These are phyloP conservation scores for Cutaneotrichosporon mucoides DNA, from an alignment of 1,284 basidiomycete species.

Conservation along the genomic window DNA sequence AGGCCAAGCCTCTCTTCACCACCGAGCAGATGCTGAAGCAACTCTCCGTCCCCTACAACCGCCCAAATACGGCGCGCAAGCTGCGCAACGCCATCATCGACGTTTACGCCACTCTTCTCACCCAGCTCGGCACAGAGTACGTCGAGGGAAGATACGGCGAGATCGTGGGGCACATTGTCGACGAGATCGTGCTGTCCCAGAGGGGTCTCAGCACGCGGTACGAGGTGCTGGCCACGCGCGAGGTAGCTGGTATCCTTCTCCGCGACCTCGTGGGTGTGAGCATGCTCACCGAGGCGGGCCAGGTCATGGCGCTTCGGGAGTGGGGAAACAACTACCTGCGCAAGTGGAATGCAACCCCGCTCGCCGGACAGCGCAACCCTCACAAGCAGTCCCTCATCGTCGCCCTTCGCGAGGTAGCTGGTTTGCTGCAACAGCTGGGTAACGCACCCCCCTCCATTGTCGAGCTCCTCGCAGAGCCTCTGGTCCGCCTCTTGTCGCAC, in stretches of 20 bases:
- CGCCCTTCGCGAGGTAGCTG: slow-evolving; percentile 76
- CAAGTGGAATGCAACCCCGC: slow-evolving; percentile 78
- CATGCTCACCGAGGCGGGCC: slow-evolving; percentile 86
- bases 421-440: slow-evolving; percentile 80
- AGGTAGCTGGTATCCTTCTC: slow-evolving; percentile 70
- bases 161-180: slow-evolving; percentile 72
- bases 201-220: slow-evolving; percentile 61
- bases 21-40: slow-evolving; percentile 75
- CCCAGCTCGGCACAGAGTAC: slow-evolving; percentile 69
- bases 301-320: slow-evolving; percentile 86
- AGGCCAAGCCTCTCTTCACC: slow-evolving; percentile 69
- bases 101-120: slow-evolving; percentile 76
- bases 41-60: slow-evolving; percentile 76
- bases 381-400: slow-evolving; percentile 68
- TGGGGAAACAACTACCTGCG: slow-evolving; percentile 75
- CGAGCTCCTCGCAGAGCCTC: slow-evolving; percentile 80
- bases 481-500: slow-evolving; percentile 79
- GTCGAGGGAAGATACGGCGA: slow-evolving; percentile 78
- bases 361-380: slow-evolving; percentile 77
- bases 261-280: slow-evolving; percentile 81
- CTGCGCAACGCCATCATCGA: slow-evolving; percentile 81
- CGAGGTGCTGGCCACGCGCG: slow-evolving; percentile 69
- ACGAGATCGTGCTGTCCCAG: slow-evolving; percentile 62
- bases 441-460: slow-evolving; percentile 86
- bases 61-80: slow-evolving; percentile 62